Percentiles rank a stretch among this genome's conserved stretches.
phyloP scores from a whole-genome alignment of 768 basidiomycete species.

The Sporobolomyces pararoseus region DNA sequence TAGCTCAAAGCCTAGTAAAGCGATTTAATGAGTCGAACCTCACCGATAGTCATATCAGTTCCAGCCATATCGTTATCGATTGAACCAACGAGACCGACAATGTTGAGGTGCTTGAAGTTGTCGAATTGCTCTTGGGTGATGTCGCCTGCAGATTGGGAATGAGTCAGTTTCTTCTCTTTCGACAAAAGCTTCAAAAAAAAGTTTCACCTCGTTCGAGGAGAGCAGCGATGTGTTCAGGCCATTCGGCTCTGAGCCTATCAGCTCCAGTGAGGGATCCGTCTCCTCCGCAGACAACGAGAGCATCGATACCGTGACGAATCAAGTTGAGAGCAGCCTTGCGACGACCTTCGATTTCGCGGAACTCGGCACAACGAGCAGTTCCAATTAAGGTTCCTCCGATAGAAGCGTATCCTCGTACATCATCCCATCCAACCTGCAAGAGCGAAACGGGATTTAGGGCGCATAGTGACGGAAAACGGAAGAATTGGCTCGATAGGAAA shows the following conservation, averaged over 20 bases:
- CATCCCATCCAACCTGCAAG: slow-evolving; percentile 82
- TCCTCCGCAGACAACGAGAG: slow-evolving; percentile 92
- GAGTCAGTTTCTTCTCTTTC: too few relatives aligned
- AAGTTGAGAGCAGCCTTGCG: slow-evolving; percentile 83
- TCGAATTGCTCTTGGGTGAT: slow-evolving; percentile 71
- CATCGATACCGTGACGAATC: slow-evolving; percentile 94
- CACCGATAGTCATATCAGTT: slow-evolving; percentile 92
- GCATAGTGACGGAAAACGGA: too few relatives aligned
- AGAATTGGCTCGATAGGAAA: not conserved
- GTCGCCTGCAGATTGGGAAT: slow-evolving; percentile 53
- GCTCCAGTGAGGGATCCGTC: slow-evolving; percentile 96
- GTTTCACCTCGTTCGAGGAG: slow-evolving; percentile 63
- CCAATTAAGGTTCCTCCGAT: slow-evolving; percentile 89
- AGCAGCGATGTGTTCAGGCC: slow-evolving; percentile 75
- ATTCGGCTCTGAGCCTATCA: slow-evolving; percentile 86
- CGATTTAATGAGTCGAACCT: not conserved
- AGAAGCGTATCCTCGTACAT: slow-evolving; percentile 90
- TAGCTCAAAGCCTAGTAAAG: too few relatives aligned
- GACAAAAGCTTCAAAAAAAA: too few relatives aligned
- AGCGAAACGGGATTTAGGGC: not conserved
- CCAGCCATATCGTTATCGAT: slow-evolving; percentile 99
- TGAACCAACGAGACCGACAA: slow-evolving; percentile 96
- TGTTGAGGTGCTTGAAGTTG: slow-evolving; percentile 77
- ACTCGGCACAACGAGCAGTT: slow-evolving; percentile 78
- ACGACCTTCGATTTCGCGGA: slow-evolving; percentile 83